Conservation (phyloP, 1,284 basidiomycete species). For the Rhodotorula sp. region DNA sequence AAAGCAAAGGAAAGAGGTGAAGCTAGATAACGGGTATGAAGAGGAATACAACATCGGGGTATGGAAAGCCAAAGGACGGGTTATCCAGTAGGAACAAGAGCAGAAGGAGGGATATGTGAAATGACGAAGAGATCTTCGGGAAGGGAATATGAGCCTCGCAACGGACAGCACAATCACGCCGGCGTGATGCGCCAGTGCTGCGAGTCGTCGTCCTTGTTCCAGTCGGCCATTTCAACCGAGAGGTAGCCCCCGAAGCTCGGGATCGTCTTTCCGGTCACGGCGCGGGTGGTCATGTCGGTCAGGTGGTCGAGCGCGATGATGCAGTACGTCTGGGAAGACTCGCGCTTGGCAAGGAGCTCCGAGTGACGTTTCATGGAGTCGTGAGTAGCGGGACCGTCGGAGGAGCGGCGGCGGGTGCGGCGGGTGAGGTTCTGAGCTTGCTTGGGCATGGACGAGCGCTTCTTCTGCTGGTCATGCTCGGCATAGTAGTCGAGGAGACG, state of each 20-base stretch:
- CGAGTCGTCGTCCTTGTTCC: slow-evolving; percentile 17
- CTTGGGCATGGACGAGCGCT: neutral
- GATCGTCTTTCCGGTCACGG: slow-evolving; percentile 6
- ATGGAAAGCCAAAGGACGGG: neutral
- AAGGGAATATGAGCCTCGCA: too few relatives aligned
- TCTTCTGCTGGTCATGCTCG: neutral
- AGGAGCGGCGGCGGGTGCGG: neutral
- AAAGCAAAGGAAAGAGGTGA: neutral
- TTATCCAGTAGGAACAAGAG: neutral
- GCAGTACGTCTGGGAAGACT: slow-evolving; percentile 12
- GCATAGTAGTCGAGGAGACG: neutral
- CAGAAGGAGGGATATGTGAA: neutral
- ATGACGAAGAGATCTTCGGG: neutral
- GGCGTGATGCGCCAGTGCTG: slow-evolving; percentile 29
- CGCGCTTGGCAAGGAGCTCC: slow-evolving; percentile 15
- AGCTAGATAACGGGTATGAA: neutral
- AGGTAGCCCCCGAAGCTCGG: slow-evolving; percentile 26
- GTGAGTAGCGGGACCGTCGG: neutral
- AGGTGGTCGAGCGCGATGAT: slow-evolving; percentile 35
- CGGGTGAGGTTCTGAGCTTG: neutral
- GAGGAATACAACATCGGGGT: neutral
- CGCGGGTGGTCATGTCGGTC: slow-evolving; percentile 28
- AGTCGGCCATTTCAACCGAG: slow-evolving; percentile 17
- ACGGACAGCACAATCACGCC: slow-evolving; percentile 7
- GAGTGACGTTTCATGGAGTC: neutral